These are phyloP conservation scores for Fusarium annulatum DNA, from an alignment of 2,329 filamentous ascomycete species.

Conservation along the genomic window DNA sequence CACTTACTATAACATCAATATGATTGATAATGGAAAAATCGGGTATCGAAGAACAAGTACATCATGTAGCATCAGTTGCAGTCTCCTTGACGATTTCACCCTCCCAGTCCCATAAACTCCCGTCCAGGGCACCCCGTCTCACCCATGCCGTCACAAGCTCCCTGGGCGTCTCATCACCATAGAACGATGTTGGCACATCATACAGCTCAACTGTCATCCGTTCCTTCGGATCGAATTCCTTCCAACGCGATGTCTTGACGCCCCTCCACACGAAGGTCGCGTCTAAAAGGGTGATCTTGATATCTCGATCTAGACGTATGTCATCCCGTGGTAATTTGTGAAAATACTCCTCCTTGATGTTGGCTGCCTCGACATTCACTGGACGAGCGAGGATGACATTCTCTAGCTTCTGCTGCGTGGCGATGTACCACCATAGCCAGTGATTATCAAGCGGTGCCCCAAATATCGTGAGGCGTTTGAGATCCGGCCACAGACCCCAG, in stretches of 20 bases:
- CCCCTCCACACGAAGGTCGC: slow-evolving; percentile 38
- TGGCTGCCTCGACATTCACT: slow-evolving; percentile 46
- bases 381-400: slow-evolving; percentile 57
- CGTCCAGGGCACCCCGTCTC: slow-evolving; percentile 53
- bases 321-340: slow-evolving; percentile 47
- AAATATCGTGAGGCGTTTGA: slow-evolving; percentile 58
- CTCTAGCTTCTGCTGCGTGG: slow-evolving; percentile 51
- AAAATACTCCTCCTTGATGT: slow-evolving; percentile 57
- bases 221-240: slow-evolving; percentile 50
- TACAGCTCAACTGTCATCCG: slow-evolving; percentile 54
- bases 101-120: slow-evolving; percentile 54
- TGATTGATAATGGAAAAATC: neutral
- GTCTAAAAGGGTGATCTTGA: slow-evolving; percentile 50
- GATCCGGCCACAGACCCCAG: slow-evolving; percentile 57
- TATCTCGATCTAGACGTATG: slow-evolving; percentile 42
- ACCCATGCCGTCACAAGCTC: slow-evolving; percentile 56
- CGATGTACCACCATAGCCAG: slow-evolving; percentile 54
- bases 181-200: slow-evolving; percentile 54
- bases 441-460: slow-evolving; percentile 52
- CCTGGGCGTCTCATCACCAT: slow-evolving; percentile 51
- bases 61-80: neutral
- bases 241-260: slow-evolving; percentile 47
- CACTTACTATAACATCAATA: neutral
- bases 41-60: neutral
- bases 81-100: slow-evolving; percentile 32